Base-by-base conservation (phyloP, 768 basidiomycete species). In the Lentinula sp. region DNA sequence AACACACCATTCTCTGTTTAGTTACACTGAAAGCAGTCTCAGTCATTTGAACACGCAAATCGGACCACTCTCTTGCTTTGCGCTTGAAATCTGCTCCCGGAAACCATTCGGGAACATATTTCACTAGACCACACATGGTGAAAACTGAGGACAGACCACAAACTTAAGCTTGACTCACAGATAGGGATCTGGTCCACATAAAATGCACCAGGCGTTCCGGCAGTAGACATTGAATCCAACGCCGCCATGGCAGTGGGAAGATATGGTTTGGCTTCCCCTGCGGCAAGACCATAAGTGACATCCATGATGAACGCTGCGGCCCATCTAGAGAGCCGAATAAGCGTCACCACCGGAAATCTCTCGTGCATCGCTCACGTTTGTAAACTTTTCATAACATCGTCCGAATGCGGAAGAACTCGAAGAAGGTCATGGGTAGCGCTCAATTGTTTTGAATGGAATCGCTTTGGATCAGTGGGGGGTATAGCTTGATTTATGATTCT, bases 21-120 rank as follows among this genome's bases (percentile, higher is more conserved):
- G 73, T 71, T 5, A 69, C 61, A 9, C 48, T 31, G 46, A 74
- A 76, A 1, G 75, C 73, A 11, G 63, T 65, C 16, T 74, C 69
- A 23, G 71, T 65, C 74, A 75, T 75, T 39, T 71, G 67, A 2
- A 64, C 32, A 11, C 71, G 65, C 32, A 65, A 67, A 46, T 62
- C 64, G 35, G 67, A 67, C 75, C 75, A 79, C 55, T 70, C 63
- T 32, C 66, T 68, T 1, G 76, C 78, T 62, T 67, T 71, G 39
- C 58, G 40, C 64, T 78, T 74, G 69, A 79, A 78, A 2, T 60
- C 65, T 13, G 77, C 77, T 6, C 78, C 78, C 15, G 78, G 78
- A 57, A 78, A 66, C 77, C 77, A 79, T 23, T 69, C 70, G 5
- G 77, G 78, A 48, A 78, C 67, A 35, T 73, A 64, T 48, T 69